These are phyloP conservation scores for Aspergillus chevalieri DNA, from an alignment of 2,329 filamentous ascomycete genomes.

Conservation along the genomic window DNA sequence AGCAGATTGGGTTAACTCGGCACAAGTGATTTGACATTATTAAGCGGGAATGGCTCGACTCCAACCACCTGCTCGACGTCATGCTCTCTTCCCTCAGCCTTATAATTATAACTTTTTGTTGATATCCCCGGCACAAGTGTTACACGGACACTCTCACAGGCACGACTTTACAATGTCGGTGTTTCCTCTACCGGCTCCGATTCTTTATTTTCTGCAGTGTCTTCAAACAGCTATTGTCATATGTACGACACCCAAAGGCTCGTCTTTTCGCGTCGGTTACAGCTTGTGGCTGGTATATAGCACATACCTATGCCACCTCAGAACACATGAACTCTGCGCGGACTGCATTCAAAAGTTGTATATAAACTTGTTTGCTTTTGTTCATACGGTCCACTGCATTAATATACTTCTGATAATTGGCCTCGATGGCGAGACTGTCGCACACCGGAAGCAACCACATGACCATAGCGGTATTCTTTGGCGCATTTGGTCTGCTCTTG, in stretches of 20 bases:
- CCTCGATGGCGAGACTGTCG: not conserved
- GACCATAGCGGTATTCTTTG: not conserved
- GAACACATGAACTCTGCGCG: not conserved
- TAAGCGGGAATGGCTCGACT: slow-evolving; percentile 1
- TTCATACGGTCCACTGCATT: not conserved
- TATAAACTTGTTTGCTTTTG: not conserved
- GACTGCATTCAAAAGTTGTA: not conserved
- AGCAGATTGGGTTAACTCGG: not conserved
- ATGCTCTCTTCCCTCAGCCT: not conserved
- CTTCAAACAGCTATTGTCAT: not conserved
- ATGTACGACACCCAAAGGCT: not conserved
- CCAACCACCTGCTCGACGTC: not conserved
- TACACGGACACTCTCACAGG: not conserved
- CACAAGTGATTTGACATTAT: not conserved
- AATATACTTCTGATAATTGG: not conserved
- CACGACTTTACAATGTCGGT: not conserved
- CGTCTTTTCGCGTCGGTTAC: not conserved
- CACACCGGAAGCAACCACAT: not conserved
- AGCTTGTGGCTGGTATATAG: not conserved
- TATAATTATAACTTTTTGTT: not conserved
- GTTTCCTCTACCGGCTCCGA: not conserved
- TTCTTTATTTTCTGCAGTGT: not conserved
- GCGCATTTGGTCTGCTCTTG: slow-evolving; percentile 8
- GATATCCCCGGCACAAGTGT: not conserved
- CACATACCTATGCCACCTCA: not conserved